Percentiles rank a stretch among this genome's conserved stretches.
phyloP scores from a whole-genome alignment of 2,329 filamentous ascomycete species.

The Cercospora citrullina region DNA sequence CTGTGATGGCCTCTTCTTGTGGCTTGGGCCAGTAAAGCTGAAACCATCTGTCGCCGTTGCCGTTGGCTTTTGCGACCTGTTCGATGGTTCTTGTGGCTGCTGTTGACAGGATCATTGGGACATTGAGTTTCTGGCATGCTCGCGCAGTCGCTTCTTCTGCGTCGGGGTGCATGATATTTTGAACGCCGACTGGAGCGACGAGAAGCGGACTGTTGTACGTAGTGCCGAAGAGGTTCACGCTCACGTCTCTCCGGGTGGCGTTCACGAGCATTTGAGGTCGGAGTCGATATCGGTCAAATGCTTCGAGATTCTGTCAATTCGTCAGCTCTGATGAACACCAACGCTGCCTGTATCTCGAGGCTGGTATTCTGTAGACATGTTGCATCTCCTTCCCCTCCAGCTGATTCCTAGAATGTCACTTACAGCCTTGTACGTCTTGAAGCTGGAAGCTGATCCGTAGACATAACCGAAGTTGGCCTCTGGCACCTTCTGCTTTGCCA shows the following conservation, averaged over 20 bases:
- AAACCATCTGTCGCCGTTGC: constrained; percentile 46
- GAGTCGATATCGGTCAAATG: constrained; percentile 44
- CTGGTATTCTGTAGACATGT: too few species aligned
- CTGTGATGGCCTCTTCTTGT: constrained; percentile 62
- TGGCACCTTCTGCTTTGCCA: constrained; percentile 39
- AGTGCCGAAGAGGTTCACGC: constrained; percentile 41
- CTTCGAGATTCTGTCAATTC: constrained; percentile 36
- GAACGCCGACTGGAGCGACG: constrained; percentile 69
- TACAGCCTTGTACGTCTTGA: constrained; percentile 38
- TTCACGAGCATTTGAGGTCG: constrained; percentile 45
- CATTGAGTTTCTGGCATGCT: constrained; percentile 59
- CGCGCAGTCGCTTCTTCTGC: constrained; percentile 64
- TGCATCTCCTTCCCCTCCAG: too few species aligned
- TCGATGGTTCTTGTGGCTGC: constrained; percentile 65
- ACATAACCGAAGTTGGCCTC: constrained; percentile 45
- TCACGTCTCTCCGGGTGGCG: constrained; percentile 37
- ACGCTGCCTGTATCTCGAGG: neutral
- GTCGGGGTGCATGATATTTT: constrained; percentile 65
- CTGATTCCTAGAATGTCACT: neutral
- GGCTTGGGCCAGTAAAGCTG: constrained; percentile 66
- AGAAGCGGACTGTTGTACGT: constrained; percentile 56
- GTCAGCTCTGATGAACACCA: neutral
- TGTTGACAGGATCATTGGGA: constrained; percentile 69
- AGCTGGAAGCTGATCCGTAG: constrained; percentile 41
- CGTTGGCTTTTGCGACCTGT: constrained; percentile 62